Percentiles rank a stretch among this genome's conserved stretches.
These are phyloP conservation scores for Rhododendron mucronatum DNA, from an alignment of 148 eudicot genomes.

Conservation along the genomic window DNA sequence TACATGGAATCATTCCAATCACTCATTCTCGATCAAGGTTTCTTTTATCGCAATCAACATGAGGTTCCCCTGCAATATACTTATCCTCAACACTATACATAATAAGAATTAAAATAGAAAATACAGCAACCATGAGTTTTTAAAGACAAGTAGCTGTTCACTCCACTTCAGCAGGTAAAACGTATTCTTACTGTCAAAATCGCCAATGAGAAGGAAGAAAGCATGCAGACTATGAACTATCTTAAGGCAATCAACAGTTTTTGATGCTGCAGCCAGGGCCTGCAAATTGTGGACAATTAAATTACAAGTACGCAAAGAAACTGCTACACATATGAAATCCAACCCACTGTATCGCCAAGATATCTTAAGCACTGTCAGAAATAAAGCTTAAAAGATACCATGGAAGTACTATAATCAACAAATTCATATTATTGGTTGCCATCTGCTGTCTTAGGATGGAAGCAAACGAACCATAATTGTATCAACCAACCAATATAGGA, in stretches of 20 bases:
- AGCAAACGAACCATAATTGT: neutral
- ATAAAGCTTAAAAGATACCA: neutral
- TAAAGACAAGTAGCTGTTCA: neutral
- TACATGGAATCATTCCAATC: neutral
- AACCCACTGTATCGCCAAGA: neutral
- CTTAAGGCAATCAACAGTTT: constrained; percentile 91
- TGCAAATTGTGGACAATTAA: constrained; percentile 32
- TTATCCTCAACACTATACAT: neutral
- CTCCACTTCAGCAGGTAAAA: neutral
- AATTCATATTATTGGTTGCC: neutral
- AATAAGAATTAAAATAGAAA: neutral
- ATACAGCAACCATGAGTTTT: neutral
- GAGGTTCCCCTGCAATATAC: neutral
- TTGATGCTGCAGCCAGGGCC: constrained; percentile 98
- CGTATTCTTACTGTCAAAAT: constrained; percentile 63
- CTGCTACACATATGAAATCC: neutral
- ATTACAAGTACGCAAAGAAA: neutral
- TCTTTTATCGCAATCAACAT: neutral
- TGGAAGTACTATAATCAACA: neutral
- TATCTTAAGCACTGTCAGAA: neutral
- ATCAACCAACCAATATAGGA: neutral
- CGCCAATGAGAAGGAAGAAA: constrained; percentile 90
- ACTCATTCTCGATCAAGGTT: neutral
- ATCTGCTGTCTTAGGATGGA: neutral
- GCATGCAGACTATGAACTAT: constrained; percentile 88